Conservation (phyloP, 441 rosid genomes). For the Oxalis stricta region DNA sequence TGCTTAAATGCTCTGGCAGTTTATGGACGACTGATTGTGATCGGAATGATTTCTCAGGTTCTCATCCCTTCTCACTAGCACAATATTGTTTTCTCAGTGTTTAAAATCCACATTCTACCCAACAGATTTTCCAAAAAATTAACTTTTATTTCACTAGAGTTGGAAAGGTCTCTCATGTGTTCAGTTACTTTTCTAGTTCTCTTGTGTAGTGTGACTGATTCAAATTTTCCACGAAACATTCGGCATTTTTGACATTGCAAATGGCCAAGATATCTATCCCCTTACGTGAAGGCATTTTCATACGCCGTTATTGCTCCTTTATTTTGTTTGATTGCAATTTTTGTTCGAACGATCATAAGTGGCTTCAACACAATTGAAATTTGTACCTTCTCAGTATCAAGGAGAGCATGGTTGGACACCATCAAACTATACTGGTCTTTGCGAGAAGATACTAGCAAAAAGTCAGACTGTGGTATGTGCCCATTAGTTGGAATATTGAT, state of each 20-base stretch:
- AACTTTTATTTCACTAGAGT: too few species aligned
- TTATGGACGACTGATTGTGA: slow-evolving; percentile 67
- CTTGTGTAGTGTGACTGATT: too few species aligned
- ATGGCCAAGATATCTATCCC: too few species aligned
- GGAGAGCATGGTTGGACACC: slow-evolving; percentile 89
- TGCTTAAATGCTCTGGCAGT: slow-evolving; percentile 84
- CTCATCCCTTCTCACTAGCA: background rate
- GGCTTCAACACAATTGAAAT: background rate
- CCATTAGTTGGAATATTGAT: background rate
- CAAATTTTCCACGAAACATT: too few species aligned
- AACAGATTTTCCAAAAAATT: too few species aligned
- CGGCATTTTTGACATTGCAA: too few species aligned
- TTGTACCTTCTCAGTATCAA: slow-evolving; percentile 66
- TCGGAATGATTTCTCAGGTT: slow-evolving; percentile 99
- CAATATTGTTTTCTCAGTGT: background rate
- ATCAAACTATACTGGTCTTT: slow-evolving; percentile 70
- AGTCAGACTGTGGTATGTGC: slow-evolving; percentile 90
- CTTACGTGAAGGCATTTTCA: too few species aligned
- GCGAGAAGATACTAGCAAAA: slow-evolving; percentile 85
- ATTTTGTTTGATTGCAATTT: background rate
- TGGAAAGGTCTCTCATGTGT: too few species aligned
- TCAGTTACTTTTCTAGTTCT: too few species aligned
- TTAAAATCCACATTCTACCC: too few species aligned
- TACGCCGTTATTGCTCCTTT: too few species aligned
- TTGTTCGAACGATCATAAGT: background rate